phyloP scores from a whole-genome alignment of 371 early-diverging fungal species.

The Saksenaea oblongispora region DNA sequence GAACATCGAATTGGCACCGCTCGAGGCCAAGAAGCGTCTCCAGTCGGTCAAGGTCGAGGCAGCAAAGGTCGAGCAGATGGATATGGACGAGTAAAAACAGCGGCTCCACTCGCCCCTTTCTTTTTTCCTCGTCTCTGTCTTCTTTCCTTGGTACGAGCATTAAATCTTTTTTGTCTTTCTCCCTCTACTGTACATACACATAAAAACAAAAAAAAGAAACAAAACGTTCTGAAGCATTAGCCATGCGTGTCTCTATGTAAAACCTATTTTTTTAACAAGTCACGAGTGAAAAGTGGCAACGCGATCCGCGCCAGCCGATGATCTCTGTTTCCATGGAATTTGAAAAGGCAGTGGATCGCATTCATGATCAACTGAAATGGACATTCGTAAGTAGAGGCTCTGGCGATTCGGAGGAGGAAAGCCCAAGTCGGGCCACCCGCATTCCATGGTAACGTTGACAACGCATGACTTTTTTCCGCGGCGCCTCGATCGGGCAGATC shows the following conservation, averaged over 20 bases:
- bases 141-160: constrained; percentile 3
- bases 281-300: not conserved
- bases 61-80: constrained; percentile 56
- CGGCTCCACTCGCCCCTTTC: not conserved
- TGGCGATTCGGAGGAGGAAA: not conserved
- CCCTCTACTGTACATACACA: not conserved
- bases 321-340: constrained; percentile 15
- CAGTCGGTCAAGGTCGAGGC: constrained; percentile 62
- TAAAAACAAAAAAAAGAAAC: not conserved
- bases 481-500: not conserved
- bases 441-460: constrained; percentile 19
- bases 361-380: constrained; percentile 7
- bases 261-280: not conserved
- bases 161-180: not conserved
- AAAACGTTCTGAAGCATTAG: not conserved
- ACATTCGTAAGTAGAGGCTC: not conserved
- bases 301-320: not conserved
- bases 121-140: not conserved
- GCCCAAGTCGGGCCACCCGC: not conserved
- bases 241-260: not conserved
- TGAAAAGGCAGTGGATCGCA: constrained; percentile 16
- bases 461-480: too few relatives aligned
- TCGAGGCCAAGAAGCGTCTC: constrained; percentile 60
- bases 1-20: constrained; percentile 82
- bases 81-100: constrained; percentile 55